Base-by-base conservation (phyloP, 1,284 basidiomycete genomes). In the Abortiporus biennis region DNA sequence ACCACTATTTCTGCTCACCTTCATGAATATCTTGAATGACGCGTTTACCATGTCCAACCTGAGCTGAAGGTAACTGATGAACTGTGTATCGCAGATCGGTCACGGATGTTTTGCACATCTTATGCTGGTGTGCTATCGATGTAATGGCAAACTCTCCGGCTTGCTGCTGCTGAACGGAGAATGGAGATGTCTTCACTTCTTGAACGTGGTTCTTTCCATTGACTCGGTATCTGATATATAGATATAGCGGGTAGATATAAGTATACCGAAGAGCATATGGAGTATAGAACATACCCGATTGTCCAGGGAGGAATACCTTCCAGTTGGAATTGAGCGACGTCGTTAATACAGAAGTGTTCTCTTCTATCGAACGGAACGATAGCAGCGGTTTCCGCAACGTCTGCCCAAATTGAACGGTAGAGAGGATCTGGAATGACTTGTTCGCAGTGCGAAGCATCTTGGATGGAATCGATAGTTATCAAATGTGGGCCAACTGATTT, bases 281-380 rank as follows among this genome's bases (percentile, higher is more conserved):
- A 39, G 16, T 6, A 23, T 12, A n/a, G 31, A 11, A 67, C 78
- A 42, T 54, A 93, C 81, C 83, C 82, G 44, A 99, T 81, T 4
- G 82, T 85, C 93, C 95, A 99, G 2, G 95, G 94, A n/a, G 94
- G 83, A 36, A 81, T 89, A 40, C 95, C 95, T 64, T 97, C 92
- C 15, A 99, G 70, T 56, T 94, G 81, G 72, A 95, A 98, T 51
- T 92, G 90, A 8, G 91, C 76, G 37, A 80, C 74, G 53, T 98
- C 94, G 20, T 94, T 95, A 6, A 92, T 86, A 62, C 95, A 99
- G 52, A 88, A 85, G 61, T 98, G 85, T 49, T 72, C 72, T 38
- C 82, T 75, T 34, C 83, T 69, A 50, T 87, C 85, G 49, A 92
- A 80, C 0, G 93, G 81, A 25, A 92, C 76, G 46, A 99, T 94